phyloP scores from a whole-genome alignment of 2,329 filamentous ascomycete species.

The Chalara sp. region DNA sequence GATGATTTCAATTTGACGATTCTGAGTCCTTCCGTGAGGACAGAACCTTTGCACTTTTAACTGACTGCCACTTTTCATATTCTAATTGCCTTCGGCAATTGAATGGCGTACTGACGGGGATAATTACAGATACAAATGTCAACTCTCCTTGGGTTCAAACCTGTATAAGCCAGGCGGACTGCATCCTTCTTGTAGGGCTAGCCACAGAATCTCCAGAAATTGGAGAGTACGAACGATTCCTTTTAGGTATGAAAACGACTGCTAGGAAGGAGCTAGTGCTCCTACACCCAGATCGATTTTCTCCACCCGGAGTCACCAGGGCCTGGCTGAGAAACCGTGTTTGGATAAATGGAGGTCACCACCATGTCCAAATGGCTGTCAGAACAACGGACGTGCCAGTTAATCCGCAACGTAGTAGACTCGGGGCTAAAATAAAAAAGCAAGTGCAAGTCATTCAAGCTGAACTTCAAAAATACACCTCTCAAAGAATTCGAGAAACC shows the following conservation, averaged over 20 bases:
- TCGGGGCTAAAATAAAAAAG: constrained; percentile 83
- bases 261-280: constrained; percentile 89
- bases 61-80: constrained; percentile 35
- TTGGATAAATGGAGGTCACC: constrained; percentile 97
- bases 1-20: constrained; percentile 13
- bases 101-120: constrained; percentile 14
- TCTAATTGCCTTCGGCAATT: background rate
- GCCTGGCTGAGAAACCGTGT: constrained; percentile 87
- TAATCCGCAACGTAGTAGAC: constrained; percentile 66
- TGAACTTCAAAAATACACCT: constrained; percentile 97
- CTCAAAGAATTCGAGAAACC: constrained; percentile 79
- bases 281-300: constrained; percentile 84
- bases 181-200: constrained; percentile 84
- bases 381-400: constrained; percentile 69
- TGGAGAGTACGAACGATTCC: constrained; percentile 93
- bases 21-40: constrained; percentile 21
- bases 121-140: constrained; percentile 72
- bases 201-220: constrained; percentile 86
- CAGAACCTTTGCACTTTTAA: constrained; percentile 47
- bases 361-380: constrained; percentile 95
- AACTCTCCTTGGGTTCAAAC: constrained; percentile 98
- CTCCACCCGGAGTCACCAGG: constrained; percentile 73
- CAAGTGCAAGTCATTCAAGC: constrained; percentile 91
- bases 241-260: constrained; percentile 95
- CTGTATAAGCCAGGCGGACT: constrained; percentile 94